Conservation (phyloP, 2,329 filamentous ascomycete species). For the Colletotrichum salicis region DNA sequence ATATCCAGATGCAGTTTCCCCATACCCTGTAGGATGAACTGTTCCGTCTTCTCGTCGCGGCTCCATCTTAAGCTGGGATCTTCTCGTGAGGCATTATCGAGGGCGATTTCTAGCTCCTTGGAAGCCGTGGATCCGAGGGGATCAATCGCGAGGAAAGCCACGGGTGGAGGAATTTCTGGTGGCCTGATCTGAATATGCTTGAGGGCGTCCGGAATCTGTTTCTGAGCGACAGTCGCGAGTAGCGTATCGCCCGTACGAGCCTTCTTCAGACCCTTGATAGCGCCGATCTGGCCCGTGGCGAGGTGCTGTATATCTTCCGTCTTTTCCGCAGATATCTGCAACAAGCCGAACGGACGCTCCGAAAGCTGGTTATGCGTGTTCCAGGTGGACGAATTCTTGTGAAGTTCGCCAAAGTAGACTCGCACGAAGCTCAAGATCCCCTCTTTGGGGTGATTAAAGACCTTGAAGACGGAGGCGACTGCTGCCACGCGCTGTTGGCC, state of each 20-base stretch:
- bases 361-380: constrained; percentile 86
- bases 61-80: constrained; percentile 91
- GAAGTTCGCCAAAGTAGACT: constrained; percentile 86
- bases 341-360: constrained; percentile 81
- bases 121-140: constrained; percentile 81
- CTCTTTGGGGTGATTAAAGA: constrained; percentile 85
- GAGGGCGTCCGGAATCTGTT: constrained; percentile 74
- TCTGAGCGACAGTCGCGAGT: constrained; percentile 73
- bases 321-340: constrained; percentile 91
- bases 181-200: constrained; percentile 84
- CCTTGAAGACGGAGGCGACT: constrained; percentile 86
- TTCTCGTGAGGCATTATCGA: constrained; percentile 85
- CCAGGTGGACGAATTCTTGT: constrained; percentile 80
- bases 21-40: constrained; percentile 95
- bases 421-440: constrained; percentile 92
- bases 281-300: constrained; percentile 89
- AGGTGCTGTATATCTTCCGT: constrained; percentile 86
- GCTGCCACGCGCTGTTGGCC: constrained; percentile 52
- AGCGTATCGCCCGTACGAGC: constrained; percentile 95
- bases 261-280: constrained; percentile 88
- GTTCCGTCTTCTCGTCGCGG: constrained; percentile 88
- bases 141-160: constrained; percentile 96
- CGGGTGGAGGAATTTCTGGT: constrained; percentile 89
- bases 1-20: constrained; percentile 96
- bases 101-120: constrained; percentile 79